phyloP scores from a whole-genome alignment of 2,329 filamentous ascomycete species.

The Monilinia vaccinii-corymbosi region DNA sequence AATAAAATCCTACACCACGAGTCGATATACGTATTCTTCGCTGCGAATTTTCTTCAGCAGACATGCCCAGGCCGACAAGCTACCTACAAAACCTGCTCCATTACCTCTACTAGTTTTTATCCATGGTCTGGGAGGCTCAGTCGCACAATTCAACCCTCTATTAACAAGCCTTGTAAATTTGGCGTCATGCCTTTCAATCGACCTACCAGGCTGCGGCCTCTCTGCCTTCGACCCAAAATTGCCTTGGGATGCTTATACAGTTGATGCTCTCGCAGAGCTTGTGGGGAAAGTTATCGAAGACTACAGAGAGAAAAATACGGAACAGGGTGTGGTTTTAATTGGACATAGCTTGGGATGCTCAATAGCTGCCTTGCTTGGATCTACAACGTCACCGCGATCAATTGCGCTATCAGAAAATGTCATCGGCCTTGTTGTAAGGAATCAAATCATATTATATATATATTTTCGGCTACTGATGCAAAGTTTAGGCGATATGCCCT shows the following conservation, averaged over 20 bases:
- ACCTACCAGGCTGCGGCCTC: conserved; percentile 81
- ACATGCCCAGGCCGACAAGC: conserved; percentile 73
- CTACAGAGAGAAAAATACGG: conserved; percentile 54
- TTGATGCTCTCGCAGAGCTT: conserved; percentile 65
- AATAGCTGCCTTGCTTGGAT: conserved; percentile 61
- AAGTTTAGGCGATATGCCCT: conserved; percentile 56
- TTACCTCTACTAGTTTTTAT: conserved; percentile 84
- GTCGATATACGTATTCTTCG: conserved; percentile 56
- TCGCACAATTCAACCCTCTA: conserved; percentile 77
- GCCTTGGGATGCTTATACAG: conserved; percentile 69
- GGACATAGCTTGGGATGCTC: conserved; percentile 88
- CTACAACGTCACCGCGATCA: conserved; percentile 40
- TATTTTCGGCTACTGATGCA: background rate
- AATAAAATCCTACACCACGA: conserved; percentile 63
- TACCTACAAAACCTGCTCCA: conserved; percentile 63
- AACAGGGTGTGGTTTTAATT: conserved; percentile 69
- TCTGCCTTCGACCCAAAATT: conserved; percentile 60
- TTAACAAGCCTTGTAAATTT: conserved; percentile 74
- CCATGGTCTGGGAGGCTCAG: conserved; percentile 86
- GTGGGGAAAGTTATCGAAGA: conserved; percentile 66
- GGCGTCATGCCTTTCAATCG: conserved; percentile 77
- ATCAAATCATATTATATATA: background rate
- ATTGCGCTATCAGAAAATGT: conserved; percentile 52
- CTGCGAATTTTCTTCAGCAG: conserved; percentile 77
- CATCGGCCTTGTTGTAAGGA: conserved; percentile 56